phyloP scores from a whole-genome alignment of 352 stramenopile genomes.

The Albugo laibachii region DNA sequence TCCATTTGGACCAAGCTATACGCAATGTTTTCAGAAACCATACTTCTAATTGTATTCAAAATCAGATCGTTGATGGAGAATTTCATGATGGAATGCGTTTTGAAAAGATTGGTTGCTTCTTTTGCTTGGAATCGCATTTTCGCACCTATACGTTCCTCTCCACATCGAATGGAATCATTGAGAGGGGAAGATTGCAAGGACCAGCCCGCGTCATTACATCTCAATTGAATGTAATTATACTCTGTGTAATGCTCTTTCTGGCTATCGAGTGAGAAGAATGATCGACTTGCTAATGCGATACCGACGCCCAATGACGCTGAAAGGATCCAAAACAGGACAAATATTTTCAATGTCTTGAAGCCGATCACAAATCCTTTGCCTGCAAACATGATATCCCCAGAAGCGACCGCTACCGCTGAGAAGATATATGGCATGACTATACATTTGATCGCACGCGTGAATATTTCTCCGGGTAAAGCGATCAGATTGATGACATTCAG shows the following conservation, averaged over 20 bases:
- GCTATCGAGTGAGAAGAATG: slow-evolving; percentile 20
- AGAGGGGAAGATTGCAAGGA: slow-evolving; percentile 8
- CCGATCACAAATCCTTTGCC: slow-evolving; percentile 51
- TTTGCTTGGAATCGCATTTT: background rate
- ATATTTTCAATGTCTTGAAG: slow-evolving; percentile 39
- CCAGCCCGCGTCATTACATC: slow-evolving; percentile 17
- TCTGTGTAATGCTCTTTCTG: slow-evolving; percentile 1
- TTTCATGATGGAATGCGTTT: slow-evolving; percentile 18
- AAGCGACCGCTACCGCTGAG: slow-evolving; percentile 50
- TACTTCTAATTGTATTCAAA: slow-evolving; percentile 24
- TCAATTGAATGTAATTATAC: slow-evolving; percentile 22
- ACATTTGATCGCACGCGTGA: slow-evolving; percentile 49
- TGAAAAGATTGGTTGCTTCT: slow-evolving; percentile 21
- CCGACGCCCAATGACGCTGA: slow-evolving; percentile 25
- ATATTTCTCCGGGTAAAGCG: slow-evolving; percentile 47
- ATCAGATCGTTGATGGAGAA: slow-evolving; percentile 27
- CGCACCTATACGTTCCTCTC: background rate
- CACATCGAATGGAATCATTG: slow-evolving; percentile 5
- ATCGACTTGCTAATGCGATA: slow-evolving; percentile 31
- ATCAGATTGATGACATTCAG: slow-evolving; percentile 27
- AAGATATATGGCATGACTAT: slow-evolving; percentile 71
- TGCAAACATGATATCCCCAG: slow-evolving; percentile 54
- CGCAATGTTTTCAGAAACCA: slow-evolving; percentile 54
- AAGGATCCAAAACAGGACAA: slow-evolving; percentile 29
- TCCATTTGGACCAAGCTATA: slow-evolving; percentile 20